These are phyloP conservation scores for Oenanthe javanica DNA, from an alignment of 140 eudicot species.

Conservation along the genomic window DNA sequence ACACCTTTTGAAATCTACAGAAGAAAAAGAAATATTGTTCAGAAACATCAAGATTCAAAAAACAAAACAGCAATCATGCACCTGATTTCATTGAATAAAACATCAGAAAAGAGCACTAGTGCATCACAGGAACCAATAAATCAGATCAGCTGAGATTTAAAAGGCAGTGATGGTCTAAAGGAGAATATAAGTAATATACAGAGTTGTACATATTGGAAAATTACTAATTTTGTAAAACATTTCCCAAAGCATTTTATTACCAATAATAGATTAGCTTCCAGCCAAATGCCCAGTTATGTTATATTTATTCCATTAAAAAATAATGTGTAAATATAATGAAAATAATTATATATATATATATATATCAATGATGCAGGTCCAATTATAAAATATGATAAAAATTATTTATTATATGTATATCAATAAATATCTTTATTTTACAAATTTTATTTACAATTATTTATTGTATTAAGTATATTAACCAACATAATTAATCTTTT, in stretches of 20 bases:
- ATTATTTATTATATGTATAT: too few relatives aligned
- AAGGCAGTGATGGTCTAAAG: neutral
- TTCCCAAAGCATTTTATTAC: neutral
- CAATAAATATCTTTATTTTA: too few relatives aligned
- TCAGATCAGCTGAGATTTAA: neutral
- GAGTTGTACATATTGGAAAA: neutral
- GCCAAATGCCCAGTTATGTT: too few relatives aligned
- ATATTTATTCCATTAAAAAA: too few relatives aligned
- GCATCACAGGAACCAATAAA: neutral
- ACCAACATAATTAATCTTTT: too few relatives aligned
- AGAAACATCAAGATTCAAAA: constrained; percentile 1
- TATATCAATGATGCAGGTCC: too few relatives aligned
- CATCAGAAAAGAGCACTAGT: neutral
- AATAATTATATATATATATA: too few relatives aligned
- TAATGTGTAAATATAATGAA: too few relatives aligned
- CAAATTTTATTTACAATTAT: too few relatives aligned
- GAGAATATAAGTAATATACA: neutral
- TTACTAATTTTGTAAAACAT: neutral
- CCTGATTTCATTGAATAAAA: neutral
- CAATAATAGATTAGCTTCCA: neutral
- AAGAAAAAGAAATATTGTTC: neutral
- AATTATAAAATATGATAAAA: too few relatives aligned
- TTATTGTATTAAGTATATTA: too few relatives aligned
- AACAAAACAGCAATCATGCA: neutral
- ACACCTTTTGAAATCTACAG: constrained; percentile 74